Base-by-base conservation (phyloP, 129 eudicot species). In the Smallanthus sonchifolius region DNA sequence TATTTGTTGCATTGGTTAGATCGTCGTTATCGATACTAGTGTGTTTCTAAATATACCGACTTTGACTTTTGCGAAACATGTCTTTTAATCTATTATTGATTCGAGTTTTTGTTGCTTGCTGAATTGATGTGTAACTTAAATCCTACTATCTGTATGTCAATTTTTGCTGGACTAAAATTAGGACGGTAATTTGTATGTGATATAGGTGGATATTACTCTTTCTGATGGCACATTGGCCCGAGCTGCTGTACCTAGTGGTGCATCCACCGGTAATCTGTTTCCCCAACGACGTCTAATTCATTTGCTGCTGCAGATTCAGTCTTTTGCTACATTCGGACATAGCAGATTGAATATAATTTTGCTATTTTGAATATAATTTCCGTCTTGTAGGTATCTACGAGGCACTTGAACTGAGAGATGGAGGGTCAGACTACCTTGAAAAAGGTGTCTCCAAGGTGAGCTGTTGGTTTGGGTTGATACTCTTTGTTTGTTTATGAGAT, bases 211-310 rank as follows among this genome's bases (percentile, higher is more conserved):
- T 77, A 80, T 88, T 13, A 81, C 71, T 65, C 84, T 88, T 15
- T 82, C 90, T 1, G 81, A 88, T 74, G 99, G 94, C 37, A 48
- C 78, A 48, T 81, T 54, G 43, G 91, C 94, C 19, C 83, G 99
- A 76, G 99, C 97, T 64, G 97, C 97, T 61, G 99, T 94, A 38
- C 99, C 97, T 7, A 91, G 99, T 74, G 99, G 99, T 78, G 99
- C 99, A 81, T 94, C 99, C 84, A 94, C 97, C 16, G 99, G 99
- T 94, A 81, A 83, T 67, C 57, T 59, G 64, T 51, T 51, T n/a
- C 10, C 6, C 40, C 28, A 7, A 13, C 34, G 15, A 6, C n/a
- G 14, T 13, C 15, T 70, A 65, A 15, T n/a, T 14, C 14, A 44
- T 20, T 47, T 40, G 39, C n/a, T 13, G 20, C 4, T 14, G 10